A percentile compares a stretch with the other conserved stretches of the same genome.
These are phyloP conservation scores for Staphylotrichum tortipilum DNA, from an alignment of 495 filamentous ascomycete species.

Conservation along the genomic window DNA sequence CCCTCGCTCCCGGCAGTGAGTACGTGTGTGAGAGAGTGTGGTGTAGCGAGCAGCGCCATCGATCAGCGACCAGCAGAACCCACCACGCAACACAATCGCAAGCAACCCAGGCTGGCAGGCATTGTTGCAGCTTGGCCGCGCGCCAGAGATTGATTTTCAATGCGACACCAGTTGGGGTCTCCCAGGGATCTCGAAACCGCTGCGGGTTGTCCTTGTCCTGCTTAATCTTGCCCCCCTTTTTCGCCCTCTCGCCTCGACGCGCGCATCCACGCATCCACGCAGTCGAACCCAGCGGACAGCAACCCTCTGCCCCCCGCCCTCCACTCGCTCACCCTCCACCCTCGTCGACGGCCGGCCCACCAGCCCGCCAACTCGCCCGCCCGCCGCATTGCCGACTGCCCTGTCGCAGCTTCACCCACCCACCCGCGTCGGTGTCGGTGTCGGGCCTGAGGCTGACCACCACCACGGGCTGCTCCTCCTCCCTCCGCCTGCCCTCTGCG, in stretches of 20 bases:
- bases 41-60: too few species aligned
- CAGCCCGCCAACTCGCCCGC: slow-evolving; percentile 14
- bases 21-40: too few species aligned
- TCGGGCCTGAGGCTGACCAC: slow-evolving; percentile 26
- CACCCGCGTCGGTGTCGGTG: slow-evolving; percentile 25
- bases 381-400: slow-evolving; percentile 26
- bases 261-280: too few species aligned
- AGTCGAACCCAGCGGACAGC: too few species aligned
- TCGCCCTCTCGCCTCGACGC: too few species aligned
- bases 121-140: too few species aligned
- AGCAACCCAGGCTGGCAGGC: too few species aligned
- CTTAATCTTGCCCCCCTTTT: slow-evolving; percentile 21
- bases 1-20: neutral
- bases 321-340: too few species aligned
- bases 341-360: neutral
- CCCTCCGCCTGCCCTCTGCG: slow-evolving; percentile 21
- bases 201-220: slow-evolving; percentile 32
- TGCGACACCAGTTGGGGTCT: slow-evolving; percentile 44
- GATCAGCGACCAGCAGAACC: too few species aligned
- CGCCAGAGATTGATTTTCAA: slow-evolving; percentile 20
- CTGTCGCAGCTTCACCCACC: slow-evolving; percentile 34
- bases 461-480: slow-evolving; percentile 18
- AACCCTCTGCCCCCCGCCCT: too few species aligned
- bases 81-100: too few species aligned
- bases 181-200: slow-evolving; percentile 40